Evolutionary conservation across 2,329 filamentous ascomycete species (phyloP).

Genomic region (Clarireedia hainanense): DNA sequence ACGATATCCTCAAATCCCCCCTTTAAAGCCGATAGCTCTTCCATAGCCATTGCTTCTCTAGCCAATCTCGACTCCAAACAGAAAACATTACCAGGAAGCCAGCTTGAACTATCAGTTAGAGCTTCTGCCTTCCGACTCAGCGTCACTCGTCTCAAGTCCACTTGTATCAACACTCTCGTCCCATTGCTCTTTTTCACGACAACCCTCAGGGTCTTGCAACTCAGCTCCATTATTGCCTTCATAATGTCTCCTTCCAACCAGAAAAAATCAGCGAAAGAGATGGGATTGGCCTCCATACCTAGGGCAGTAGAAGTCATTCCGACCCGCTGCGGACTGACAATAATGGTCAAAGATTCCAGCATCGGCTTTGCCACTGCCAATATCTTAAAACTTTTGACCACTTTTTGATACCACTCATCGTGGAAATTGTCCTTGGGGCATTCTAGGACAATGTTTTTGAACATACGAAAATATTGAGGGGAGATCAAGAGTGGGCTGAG

Average conservation of each 20-base stretch:
- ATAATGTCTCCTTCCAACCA: slow-evolving; percentile 15
- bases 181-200: slow-evolving; percentile 17
- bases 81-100: slow-evolving; percentile 8
- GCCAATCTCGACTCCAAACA: neutral
- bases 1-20: slow-evolving; percentile 18
- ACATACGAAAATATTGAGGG: slow-evolving; percentile 5
- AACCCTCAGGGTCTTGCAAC: slow-evolving; percentile 19
- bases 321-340: slow-evolving; percentile 14
- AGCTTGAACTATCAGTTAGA: neutral
- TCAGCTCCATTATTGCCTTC: slow-evolving; percentile 14
- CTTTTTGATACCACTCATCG: slow-evolving; percentile 16
- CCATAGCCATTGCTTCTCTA: neutral
- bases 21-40: slow-evolving; percentile 18
- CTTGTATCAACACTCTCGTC: neutral
- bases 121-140: no score
- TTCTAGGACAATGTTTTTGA: slow-evolving; percentile 20
- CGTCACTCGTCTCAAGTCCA: neutral
- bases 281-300: slow-evolving; percentile 11
- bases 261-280: slow-evolving; percentile 23
- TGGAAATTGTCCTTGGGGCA: slow-evolving; percentile 15
- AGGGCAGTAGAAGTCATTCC: slow-evolving; percentile 11
- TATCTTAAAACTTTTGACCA: slow-evolving; percentile 11
- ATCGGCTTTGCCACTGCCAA: slow-evolving; percentile 13
- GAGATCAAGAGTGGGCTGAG: slow-evolving; percentile 6
- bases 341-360: slow-evolving; percentile 19